These are phyloP conservation scores for Xerocomus spinulosus DNA, from an alignment of 768 basidiomycete genomes.

Conservation along the genomic window DNA sequence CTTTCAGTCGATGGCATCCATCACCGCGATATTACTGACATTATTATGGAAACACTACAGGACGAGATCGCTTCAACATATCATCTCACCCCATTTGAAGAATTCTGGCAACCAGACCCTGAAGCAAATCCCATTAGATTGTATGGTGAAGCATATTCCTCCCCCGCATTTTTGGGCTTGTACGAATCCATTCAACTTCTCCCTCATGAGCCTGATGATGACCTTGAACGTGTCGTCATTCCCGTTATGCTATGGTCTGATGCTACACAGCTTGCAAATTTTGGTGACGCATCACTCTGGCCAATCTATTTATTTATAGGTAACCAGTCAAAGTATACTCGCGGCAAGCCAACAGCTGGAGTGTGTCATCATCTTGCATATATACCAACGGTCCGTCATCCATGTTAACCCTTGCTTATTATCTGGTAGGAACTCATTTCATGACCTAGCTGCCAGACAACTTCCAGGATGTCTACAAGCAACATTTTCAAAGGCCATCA, in stretches of 20 bases:
- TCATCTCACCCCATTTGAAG: not conserved
- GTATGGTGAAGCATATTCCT: not conserved
- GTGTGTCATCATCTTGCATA: not conserved
- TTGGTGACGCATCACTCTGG: not conserved
- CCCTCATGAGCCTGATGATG: not conserved
- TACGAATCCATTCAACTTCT: not conserved
- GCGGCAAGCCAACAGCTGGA: slow-evolving; percentile 5
- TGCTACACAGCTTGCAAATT: too few species aligned
- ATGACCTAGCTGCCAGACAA: slow-evolving; percentile 2
- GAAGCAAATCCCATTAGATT: not conserved
- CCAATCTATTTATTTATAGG: not conserved
- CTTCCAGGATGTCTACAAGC: slow-evolving; percentile 4
- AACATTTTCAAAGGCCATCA: not conserved
- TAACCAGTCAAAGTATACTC: slow-evolving; percentile 2
- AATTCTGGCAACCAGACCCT: not conserved
- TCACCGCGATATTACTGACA: not conserved
- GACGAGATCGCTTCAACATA: not conserved
- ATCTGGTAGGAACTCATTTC: not conserved
- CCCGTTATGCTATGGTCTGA: not conserved
- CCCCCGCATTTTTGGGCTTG: not conserved
- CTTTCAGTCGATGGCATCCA: not conserved
- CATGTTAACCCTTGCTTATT: not conserved
- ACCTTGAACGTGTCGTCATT: not conserved
- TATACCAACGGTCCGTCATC: not conserved
- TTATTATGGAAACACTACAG: not conserved